Evolutionary conservation across 78 protist species (phyloP), one percentile per base, ranked within the genome.

Genomic region (Dictyostelium firmibasis): DNA sequence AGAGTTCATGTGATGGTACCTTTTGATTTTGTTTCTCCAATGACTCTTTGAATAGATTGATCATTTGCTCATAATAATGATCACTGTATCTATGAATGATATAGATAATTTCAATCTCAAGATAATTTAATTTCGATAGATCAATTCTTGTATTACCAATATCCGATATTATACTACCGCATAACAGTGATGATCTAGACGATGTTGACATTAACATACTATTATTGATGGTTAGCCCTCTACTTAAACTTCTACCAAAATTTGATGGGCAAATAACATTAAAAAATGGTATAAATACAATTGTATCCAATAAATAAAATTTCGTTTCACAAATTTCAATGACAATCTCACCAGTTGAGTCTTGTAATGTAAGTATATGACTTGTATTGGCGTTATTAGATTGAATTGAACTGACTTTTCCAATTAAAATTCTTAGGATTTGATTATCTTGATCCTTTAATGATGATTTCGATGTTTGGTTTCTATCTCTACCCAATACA

Each of bases 1-100:
- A 23, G n/a, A 77, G 33, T 13, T 33, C 20, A 60, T 67, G 2
- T 2, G 60, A 25, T 29, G 43, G 44, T 27, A 27, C n/a, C 2
- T 13, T 11, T 79, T 36, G 38, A 14, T 25, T 16, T 57, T 60
- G 47, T 57, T 1, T 9, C 33, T 47, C 23, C 13, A 72, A 44
- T 4, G 44, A 14, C 0, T 23, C 23, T 79, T 82, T 50, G 64
- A 82, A 50, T 14, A 4, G 1, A 1, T 18, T 50, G 5, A 50
- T 35, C 47, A 70, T 35, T 43, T 64, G 3, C n/a, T 89, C 86
- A 47, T 64, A 89, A 85, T 78, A 81, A 57, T 89, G 76, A 23
- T 25, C 20, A 14, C 8, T 4, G 27, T 29, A 47, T 36, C 94
- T 27, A 81, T 81, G 74, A 10, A 89, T 85, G n/a, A 77, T 60